phyloP scores from a whole-genome alignment of 441 rosid species.

The Pelargonium exstipulatum region DNA sequence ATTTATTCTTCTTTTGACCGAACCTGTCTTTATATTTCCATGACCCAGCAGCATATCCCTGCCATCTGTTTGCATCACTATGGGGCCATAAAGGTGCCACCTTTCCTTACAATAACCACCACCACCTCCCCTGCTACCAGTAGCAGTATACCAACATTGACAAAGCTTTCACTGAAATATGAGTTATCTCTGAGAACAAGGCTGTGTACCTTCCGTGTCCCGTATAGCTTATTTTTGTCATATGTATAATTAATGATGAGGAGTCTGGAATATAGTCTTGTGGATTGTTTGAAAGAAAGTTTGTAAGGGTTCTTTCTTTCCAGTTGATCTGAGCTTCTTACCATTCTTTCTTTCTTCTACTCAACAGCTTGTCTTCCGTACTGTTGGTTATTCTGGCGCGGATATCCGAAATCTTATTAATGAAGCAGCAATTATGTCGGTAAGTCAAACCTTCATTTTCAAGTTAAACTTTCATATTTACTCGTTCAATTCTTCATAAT shows the following conservation, averaged over 20 bases:
- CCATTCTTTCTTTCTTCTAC: conserved; percentile 21
- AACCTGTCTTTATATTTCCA: background rate
- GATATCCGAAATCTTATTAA: conserved; percentile 94
- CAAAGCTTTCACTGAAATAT: background rate
- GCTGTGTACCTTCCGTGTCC: background rate
- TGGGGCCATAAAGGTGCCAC: background rate
- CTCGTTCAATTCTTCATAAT: too few relatives aligned
- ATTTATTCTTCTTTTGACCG: background rate
- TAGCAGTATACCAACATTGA: background rate
- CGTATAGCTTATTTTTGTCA: background rate
- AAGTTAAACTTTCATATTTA: background rate
- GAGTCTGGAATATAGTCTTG: background rate
- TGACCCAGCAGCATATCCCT: background rate
- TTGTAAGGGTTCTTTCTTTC: background rate
- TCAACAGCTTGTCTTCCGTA: conserved; percentile 85
- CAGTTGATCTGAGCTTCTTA: conserved; percentile 13
- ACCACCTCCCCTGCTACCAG: background rate
- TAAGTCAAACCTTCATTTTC: conserved; percentile 35
- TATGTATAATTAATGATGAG: background rate
- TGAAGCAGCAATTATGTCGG: conserved; percentile 97
- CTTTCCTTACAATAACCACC: background rate
- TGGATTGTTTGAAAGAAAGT: background rate
- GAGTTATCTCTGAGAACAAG: too few relatives aligned
- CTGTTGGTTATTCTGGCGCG: conserved; percentile 95
- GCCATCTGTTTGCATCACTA: background rate